These are phyloP conservation scores for Candida anglica DNA, from an alignment of 805 yeast genomes.

Conservation along the genomic window DNA sequence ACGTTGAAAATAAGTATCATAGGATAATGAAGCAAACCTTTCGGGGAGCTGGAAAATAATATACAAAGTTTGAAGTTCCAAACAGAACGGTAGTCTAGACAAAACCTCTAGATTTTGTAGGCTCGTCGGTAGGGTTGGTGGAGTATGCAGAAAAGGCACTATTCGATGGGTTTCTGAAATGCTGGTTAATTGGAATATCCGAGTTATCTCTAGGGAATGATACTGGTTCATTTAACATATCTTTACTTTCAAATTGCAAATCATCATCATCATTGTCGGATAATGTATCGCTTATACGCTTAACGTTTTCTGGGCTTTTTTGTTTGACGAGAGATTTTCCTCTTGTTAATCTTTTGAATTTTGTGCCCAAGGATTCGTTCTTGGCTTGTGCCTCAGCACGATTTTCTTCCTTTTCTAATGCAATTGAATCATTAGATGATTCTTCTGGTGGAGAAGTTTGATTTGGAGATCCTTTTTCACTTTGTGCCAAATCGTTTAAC, in stretches of 20 bases:
- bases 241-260: constrained; percentile 8
- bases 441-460: constrained; percentile 6
- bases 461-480: constrained; percentile 11
- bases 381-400: neutral
- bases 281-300: constrained; percentile 23
- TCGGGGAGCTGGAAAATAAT: neutral
- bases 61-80: neutral
- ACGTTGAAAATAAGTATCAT: too few species aligned
- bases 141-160: constrained; percentile 12
- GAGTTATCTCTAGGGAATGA: constrained; percentile 6
- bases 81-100: constrained; percentile 10
- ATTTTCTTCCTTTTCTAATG: neutral
- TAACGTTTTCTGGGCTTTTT: constrained; percentile 3
- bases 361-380: constrained; percentile 33
- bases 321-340: constrained; percentile 17
- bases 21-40: too few species aligned
- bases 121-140: constrained; percentile 12
- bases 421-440: constrained; percentile 1
- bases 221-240: neutral
- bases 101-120: constrained; percentile 23
- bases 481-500: constrained; percentile 31
- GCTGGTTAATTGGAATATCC: constrained; percentile 10
- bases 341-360: constrained; percentile 40
- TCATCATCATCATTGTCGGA: constrained; percentile 10
- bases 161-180: constrained; percentile 21